phyloP scores from a whole-genome alignment of 371 early-diverging fungal genomes.

The Apophysomyces sp. region DNA sequence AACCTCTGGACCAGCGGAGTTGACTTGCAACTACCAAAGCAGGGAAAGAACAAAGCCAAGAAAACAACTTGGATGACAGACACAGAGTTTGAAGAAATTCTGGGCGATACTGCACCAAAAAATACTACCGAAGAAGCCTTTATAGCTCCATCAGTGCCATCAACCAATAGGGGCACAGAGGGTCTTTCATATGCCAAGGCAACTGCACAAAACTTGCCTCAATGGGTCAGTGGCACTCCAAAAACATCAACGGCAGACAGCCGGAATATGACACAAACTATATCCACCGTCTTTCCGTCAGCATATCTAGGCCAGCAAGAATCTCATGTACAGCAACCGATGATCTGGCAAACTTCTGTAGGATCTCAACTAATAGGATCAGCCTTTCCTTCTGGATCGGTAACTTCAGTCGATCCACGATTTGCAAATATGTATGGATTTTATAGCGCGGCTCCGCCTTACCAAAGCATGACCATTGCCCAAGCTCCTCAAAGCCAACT shows the following conservation, averaged over 20 bases:
- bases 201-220: not conserved
- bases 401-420: not conserved
- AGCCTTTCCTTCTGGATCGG: not conserved
- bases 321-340: not conserved
- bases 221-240: not conserved
- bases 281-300: not conserved
- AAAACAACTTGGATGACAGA: constrained; percentile 24
- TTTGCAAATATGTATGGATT: not conserved
- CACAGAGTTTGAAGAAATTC: constrained; percentile 15
- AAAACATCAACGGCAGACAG: not conserved
- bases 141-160: not conserved
- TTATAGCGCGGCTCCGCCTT: not conserved
- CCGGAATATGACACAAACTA: not conserved
- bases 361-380: not conserved
- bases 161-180: not conserved
- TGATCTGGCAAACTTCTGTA: not conserved
- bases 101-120: not conserved
- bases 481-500: not conserved
- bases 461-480: not conserved
- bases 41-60: constrained; percentile 10
- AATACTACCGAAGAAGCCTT: not conserved
- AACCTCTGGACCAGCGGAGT: constrained; percentile 32
- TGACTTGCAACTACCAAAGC: constrained; percentile 19
- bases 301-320: not conserved
- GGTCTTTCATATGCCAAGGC: not conserved